phyloP scores from a whole-genome alignment of 768 basidiomycete genomes.

The Suillus weaverae region DNA sequence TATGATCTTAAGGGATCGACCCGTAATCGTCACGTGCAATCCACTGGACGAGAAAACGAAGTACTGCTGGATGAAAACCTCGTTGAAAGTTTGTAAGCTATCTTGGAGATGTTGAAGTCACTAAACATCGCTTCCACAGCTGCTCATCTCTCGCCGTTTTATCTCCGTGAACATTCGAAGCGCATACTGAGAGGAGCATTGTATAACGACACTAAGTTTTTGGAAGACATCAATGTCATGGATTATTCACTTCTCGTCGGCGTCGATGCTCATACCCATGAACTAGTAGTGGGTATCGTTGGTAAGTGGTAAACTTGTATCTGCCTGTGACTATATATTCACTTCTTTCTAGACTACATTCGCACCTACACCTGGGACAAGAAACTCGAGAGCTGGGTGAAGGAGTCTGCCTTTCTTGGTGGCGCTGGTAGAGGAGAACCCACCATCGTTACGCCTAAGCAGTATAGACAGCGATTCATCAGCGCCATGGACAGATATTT shows the following conservation, averaged over 20 bases:
- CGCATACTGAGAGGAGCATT: constrained; percentile 87
- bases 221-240: constrained; percentile 94
- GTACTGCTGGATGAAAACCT: constrained; percentile 97
- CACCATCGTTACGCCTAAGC: constrained; percentile 94
- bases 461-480: constrained; percentile 86
- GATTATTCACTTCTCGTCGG: constrained; percentile 97
- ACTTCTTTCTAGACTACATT: constrained; percentile 69
- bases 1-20: constrained; percentile 98
- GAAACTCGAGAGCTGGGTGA: constrained; percentile 97
- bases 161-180: constrained; percentile 95
- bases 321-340: not conserved
- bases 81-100: constrained; percentile 66
- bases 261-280: constrained; percentile 84
- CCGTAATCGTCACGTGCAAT: constrained; percentile 88
- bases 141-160: constrained; percentile 85
- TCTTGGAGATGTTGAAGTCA: not conserved
- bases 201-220: constrained; percentile 93
- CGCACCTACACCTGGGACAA: constrained; percentile 99
- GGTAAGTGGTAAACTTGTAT: constrained; percentile 53
- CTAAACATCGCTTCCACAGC: constrained; percentile 43
- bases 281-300: constrained; percentile 95
- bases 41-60: constrained; percentile 88
- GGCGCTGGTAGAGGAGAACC: constrained; percentile 85
- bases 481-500: constrained; percentile 91
- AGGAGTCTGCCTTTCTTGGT: constrained; percentile 89